Evolutionary conservation across 192 early-diverging fungal species (phyloP), one percentile per base, ranked within the genome.

Genomic region (Rhizoclosmatium sp.): DNA sequence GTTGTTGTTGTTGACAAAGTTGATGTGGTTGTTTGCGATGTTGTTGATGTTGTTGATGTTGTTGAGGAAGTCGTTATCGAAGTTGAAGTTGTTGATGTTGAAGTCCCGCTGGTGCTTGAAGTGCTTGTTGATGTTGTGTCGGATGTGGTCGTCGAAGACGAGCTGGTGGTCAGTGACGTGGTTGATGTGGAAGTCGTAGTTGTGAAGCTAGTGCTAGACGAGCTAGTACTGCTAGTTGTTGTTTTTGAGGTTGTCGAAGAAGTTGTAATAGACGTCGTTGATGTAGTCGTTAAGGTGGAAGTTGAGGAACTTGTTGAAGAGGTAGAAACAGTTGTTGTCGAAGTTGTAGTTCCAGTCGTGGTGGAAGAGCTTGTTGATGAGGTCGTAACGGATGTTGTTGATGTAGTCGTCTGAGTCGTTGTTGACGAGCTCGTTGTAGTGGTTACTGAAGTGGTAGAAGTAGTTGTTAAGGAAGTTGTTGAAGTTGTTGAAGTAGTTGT

Each of bases 101-200:
- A 76, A 39, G 64, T 14, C 60, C 23, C 12, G 59, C 60, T 67
- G 41, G 76, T 39, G 65, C 45, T 14, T 40, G 39, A 47, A 16
- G 16, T 40, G 46, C n/a, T 46, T 54, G 46, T 54, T 10, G 64
- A 42, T 23, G 51, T n/a, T 54, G 44, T 70, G 69, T 3, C 41
- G 44, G 78, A 62, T n/a, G 39, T 45, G 5, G 42, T 66, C 19
- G 39, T 79, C 19, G 40, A 23, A 62, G 60, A 21, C 23, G 60
- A 62, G 21, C 10, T 54, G 16, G 76, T 49, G 42, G 64, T 66
- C n/a, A 45, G 4, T 3, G 51, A 51, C 31, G 44, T 70, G 76
- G 16, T 65, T 4, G 78, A 44, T 42, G 39, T 45, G 12, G 59
- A n/a, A 21, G 39, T 79, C 19, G 44, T 48, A 12, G 48, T 56